Percentiles rank a stretch among this genome's conserved stretches.
Evolutionary conservation across 345 rosid genomes (phyloP).

Genomic region (Boechera retrofracta): DNA sequence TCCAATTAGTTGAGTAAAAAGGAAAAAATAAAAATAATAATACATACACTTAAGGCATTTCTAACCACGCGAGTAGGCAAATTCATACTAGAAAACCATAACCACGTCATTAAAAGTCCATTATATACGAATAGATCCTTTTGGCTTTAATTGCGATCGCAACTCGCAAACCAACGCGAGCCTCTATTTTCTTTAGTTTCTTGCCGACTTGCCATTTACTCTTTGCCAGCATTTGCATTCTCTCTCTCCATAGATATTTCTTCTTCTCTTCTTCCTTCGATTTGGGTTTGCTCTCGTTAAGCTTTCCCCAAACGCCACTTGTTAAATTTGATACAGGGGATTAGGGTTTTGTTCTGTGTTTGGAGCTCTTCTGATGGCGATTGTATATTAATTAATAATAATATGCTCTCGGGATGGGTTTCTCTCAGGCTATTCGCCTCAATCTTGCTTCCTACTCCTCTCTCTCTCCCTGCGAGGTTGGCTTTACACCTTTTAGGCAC

Average conservation of each 20-base stretch:
- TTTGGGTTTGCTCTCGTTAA: conserved; percentile 26
- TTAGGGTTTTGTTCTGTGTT: conserved; percentile 9
- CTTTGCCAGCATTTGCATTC: background rate
- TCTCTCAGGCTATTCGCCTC: conserved; percentile 54
- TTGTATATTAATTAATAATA: background rate
- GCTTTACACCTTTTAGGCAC: background rate
- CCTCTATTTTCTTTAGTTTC: conserved; percentile 21
- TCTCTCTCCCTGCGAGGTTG: conserved; percentile 47
- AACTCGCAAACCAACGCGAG: conserved; percentile 21
- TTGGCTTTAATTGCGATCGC: background rate
- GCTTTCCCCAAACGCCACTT: conserved; percentile 7
- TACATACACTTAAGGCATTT: no score
- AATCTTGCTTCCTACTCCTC: conserved; percentile 43
- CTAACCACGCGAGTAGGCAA: background rate
- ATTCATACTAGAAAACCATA: background rate
- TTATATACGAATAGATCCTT: conserved; percentile 10
- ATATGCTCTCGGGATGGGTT: conserved; percentile 54
- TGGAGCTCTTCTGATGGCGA: conserved; percentile 4
- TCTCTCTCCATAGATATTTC: background rate
- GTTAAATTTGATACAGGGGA: background rate
- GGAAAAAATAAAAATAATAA: no score
- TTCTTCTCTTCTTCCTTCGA: conserved; percentile 11
- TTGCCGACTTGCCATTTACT: background rate
- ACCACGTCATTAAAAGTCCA: background rate
- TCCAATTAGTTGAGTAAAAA: no score